A percentile compares a stretch with the other conserved stretches of the same genome.
Conservation (phyloP, 306 rosid species). For the Erythrophleum fordii region DNA sequence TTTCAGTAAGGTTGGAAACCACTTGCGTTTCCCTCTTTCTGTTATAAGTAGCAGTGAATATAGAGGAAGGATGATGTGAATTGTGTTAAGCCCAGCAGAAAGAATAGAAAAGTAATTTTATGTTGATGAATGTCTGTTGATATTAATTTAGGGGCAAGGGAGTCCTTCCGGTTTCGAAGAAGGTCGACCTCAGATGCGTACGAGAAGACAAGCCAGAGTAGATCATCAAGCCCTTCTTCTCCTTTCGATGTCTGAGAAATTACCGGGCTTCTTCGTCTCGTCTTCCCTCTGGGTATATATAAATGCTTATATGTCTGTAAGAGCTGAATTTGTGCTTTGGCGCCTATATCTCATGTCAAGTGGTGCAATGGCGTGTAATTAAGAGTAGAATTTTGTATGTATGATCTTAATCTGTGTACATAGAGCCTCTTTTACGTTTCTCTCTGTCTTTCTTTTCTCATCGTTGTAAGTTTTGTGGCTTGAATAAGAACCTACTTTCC, state of each 20-base stretch:
- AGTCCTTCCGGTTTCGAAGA: conserved; percentile 69
- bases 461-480: conserved; percentile 20
- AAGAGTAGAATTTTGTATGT: conserved; percentile 31
- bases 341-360: background rate
- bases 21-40: background rate
- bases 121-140: background rate
- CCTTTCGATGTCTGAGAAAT: conserved; percentile 72
- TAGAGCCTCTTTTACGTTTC: conserved; percentile 22
- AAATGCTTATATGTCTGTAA: background rate
- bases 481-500: conserved; percentile 38
- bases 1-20: background rate
- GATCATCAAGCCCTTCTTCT: conserved; percentile 67
- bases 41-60: background rate
- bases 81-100: background rate
- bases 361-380: background rate
- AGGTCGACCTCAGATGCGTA: conserved; percentile 74
- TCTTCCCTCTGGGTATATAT: background rate
- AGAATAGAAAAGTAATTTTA: background rate
- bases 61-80: background rate
- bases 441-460: background rate
- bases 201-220: conserved; percentile 56
- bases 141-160: conserved; percentile 58
- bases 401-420: conserved; percentile 17
- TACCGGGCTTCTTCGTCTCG: conserved; percentile 15
- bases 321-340: background rate